These are phyloP conservation scores for Colletotrichum tropicale DNA, from an alignment of 2,329 filamentous ascomycete genomes.

Conservation along the genomic window DNA sequence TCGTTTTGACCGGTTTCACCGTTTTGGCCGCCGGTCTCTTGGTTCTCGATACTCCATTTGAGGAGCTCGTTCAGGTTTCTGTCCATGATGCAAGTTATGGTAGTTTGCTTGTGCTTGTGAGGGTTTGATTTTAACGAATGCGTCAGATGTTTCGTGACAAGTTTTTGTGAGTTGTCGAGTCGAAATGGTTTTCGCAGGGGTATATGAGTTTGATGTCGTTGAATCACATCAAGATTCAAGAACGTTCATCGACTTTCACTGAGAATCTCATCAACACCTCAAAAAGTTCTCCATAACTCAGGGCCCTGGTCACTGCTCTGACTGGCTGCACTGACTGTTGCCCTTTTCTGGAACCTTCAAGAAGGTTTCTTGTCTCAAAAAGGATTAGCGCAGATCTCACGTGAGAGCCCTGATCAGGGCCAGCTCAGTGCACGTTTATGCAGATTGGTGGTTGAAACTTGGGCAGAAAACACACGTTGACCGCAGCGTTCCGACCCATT, in stretches of 20 bases:
- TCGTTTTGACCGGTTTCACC: conserved; percentile 29
- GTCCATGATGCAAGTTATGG: conserved; percentile 36
- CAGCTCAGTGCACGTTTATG: conserved; percentile 17
- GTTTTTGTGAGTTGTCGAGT: background rate
- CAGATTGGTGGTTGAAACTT: conserved; percentile 10
- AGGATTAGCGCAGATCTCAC: conserved; percentile 29
- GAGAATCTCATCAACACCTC: conserved; percentile 8
- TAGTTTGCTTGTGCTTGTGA: background rate
- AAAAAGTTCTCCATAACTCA: conserved; percentile 17
- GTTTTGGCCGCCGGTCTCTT: conserved; percentile 16
- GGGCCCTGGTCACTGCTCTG: background rate
- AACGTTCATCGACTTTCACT: conserved; percentile 16
- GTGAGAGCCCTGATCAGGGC: conserved; percentile 21
- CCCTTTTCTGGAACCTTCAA: conserved; percentile 47
- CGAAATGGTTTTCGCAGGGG: background rate
- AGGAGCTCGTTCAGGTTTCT: conserved; percentile 75
- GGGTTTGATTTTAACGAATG: background rate
- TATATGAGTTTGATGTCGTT: background rate
- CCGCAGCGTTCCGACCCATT: background rate
- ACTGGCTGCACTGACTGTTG: conserved; percentile 13
- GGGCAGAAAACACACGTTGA: background rate
- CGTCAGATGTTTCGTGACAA: background rate
- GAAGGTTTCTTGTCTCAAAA: conserved; percentile 31
- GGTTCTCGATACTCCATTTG: conserved; percentile 72
- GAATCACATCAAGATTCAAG: conserved; percentile 7